Conservation (phyloP, 306 rosid genomes). For the Vigna angularis region DNA sequence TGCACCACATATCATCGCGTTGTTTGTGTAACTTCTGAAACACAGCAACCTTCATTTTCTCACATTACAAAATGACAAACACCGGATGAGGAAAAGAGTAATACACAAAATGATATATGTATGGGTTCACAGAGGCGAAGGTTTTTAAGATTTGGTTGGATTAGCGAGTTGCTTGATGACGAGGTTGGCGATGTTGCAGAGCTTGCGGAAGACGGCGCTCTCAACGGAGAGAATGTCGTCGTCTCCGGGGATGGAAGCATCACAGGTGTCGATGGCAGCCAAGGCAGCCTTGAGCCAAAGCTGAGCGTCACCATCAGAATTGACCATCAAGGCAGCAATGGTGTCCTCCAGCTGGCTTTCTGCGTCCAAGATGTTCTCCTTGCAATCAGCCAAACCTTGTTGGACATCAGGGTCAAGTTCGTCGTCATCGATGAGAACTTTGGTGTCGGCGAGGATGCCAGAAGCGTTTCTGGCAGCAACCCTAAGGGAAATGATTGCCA, state of each 20-base stretch:
- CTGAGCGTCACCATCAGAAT: background rate
- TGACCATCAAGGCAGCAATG: constrained; percentile 17
- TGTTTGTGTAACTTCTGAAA: too few relatives aligned
- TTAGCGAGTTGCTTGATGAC: background rate
- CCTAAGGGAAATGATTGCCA: constrained; percentile 28
- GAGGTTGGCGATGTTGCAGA: constrained; percentile 34
- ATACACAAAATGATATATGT: too few relatives aligned
- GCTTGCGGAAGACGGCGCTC: constrained; percentile 8
- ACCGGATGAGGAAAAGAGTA: background rate
- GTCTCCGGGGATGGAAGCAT: constrained; percentile 23
- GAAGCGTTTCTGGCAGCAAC: constrained; percentile 36
- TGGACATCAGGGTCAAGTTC: constrained; percentile 18
- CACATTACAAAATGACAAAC: too few relatives aligned
- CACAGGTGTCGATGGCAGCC: constrained; percentile 42
- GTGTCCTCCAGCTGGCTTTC: constrained; percentile 38
- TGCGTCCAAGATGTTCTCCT: constrained; percentile 35
- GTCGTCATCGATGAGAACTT: background rate
- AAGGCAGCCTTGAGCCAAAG: constrained; percentile 47
- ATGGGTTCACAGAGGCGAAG: background rate
- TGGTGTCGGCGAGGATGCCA: background rate
- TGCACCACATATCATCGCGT: too few relatives aligned
- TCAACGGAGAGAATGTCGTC: background rate
- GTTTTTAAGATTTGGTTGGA: background rate
- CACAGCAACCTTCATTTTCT: too few relatives aligned
- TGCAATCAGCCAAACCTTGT: constrained; percentile 48